Evolutionary conservation across 2,329 filamentous ascomycete genomes (phyloP).

Genomic region (Sarocladium oryzae): DNA sequence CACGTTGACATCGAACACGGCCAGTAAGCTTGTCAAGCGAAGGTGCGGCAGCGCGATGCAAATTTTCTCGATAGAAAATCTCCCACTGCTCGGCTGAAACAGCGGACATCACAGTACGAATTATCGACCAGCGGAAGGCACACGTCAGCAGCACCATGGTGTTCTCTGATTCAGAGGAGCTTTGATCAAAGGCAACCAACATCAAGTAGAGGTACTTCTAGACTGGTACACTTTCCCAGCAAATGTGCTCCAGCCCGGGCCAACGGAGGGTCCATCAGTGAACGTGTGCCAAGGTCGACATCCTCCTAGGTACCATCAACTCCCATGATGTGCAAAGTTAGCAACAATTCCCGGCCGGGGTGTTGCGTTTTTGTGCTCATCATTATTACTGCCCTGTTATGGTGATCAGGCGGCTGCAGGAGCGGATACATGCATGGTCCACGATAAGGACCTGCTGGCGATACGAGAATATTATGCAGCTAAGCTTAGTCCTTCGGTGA

Average conservation of each 20-base stretch:
- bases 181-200: not conserved
- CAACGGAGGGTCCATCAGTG: constrained; percentile 2
- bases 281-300: not conserved
- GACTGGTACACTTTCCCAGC: not conserved
- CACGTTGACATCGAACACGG: too few species aligned
- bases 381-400: not conserved
- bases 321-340: not conserved
- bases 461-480: not conserved
- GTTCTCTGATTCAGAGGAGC: not conserved
- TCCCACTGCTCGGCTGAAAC: too few species aligned
- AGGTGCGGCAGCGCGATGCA: too few species aligned
- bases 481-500: not conserved
- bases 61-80: too few species aligned
- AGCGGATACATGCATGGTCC: not conserved
- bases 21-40: too few species aligned
- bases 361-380: not conserved
- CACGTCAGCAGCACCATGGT: not conserved
- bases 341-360: not conserved
- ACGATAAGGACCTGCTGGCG: not conserved
- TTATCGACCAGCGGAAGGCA: too few species aligned
- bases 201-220: not conserved
- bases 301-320: constrained; percentile 1
- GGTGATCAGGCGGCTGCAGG: not conserved
- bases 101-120: too few species aligned
- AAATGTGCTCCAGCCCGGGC: constrained; percentile 1